Conservation (phyloP, 176 grass and related monocot species). For the Triticum aestivum region DNA sequence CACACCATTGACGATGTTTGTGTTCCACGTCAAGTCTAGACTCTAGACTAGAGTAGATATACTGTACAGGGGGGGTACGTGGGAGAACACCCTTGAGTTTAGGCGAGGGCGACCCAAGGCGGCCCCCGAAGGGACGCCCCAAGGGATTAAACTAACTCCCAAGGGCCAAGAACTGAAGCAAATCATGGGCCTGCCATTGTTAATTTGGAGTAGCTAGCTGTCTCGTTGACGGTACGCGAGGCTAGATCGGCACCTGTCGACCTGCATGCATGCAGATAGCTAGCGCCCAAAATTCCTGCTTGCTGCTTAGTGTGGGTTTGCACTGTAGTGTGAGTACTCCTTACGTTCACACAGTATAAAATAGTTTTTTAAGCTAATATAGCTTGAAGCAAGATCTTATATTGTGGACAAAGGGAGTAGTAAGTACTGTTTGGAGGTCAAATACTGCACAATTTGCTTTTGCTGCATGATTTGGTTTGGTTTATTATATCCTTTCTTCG, state of each 20-base stretch:
- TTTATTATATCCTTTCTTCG: too few species aligned
- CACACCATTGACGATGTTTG: neutral
- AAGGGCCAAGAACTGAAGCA: constrained; percentile 7
- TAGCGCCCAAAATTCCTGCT: neutral
- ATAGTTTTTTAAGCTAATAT: too few species aligned
- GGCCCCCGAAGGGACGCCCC: neutral
- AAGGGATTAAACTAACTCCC: neutral
- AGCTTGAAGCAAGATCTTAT: too few species aligned
- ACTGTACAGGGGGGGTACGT: constrained; percentile 4
- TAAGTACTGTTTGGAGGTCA: neutral
- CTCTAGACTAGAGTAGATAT: neutral
- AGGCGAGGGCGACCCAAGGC: neutral
- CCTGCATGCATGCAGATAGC: neutral
- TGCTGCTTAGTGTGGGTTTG: neutral
- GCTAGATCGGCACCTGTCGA: neutral
- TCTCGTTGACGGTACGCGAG: too few species aligned
- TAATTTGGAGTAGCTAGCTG: neutral
- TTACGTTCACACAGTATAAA: too few species aligned
- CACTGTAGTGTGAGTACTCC: too few species aligned
- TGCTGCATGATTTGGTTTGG: too few species aligned
- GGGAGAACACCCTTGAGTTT: neutral
- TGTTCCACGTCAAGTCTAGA: constrained; percentile 14
- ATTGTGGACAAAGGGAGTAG: too few species aligned
- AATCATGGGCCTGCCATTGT: neutral
- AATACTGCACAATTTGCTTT: neutral